Base-by-base conservation (phyloP, 805 yeast genomes). In the Cyberlindnera xishuangbannaensis region DNA sequence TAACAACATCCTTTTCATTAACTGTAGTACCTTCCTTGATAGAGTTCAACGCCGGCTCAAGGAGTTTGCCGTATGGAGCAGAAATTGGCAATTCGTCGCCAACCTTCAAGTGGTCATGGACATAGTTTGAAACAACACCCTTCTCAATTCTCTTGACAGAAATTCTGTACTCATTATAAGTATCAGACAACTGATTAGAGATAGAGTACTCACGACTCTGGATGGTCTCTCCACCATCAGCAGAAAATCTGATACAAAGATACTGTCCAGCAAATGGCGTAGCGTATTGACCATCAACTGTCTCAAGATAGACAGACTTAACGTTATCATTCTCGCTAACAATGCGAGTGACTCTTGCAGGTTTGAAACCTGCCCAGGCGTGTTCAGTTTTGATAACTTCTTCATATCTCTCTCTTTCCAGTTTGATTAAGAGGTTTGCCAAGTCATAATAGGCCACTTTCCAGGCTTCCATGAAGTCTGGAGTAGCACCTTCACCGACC, bases 331-430 rank as follows among this genome's bases (percentile, higher is more conserved):
- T 59, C 47, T 78, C 83, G 10, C 55, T 38, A 7, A 49, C 64
- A 26, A 68, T 55, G 14, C 56, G 52, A 4, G 54, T 45, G 17
- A 80, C 69, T 28, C 47, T 58, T 45, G 78, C 78, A 19, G 62
- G 61, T 38, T 71, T 67, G 62, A 73, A 76, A 2, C 73, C 81
- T n/a, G 54, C 41, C 88, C 87, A 80, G 6, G 66, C 68, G n/a
- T 54, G 47, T 20, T 54, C 45, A 10, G 42, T 31, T 31, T 41
- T 50, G 13, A 31, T 28, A 14, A 48, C 36, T 27, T 57, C 58
- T 12, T 49, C 43, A 49, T 79, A 80, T 44, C 65, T 50, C 5
- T 56, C 56, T 31, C 55, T 55, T 55, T 80, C 88, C 15, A 71
- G 67, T 25, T 62, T 54, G 42, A 81, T 80, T 42, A 80, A 62